Conservation (phyloP, 495 filamentous ascomycete species). For the Trypethelium eluteriae region DNA sequence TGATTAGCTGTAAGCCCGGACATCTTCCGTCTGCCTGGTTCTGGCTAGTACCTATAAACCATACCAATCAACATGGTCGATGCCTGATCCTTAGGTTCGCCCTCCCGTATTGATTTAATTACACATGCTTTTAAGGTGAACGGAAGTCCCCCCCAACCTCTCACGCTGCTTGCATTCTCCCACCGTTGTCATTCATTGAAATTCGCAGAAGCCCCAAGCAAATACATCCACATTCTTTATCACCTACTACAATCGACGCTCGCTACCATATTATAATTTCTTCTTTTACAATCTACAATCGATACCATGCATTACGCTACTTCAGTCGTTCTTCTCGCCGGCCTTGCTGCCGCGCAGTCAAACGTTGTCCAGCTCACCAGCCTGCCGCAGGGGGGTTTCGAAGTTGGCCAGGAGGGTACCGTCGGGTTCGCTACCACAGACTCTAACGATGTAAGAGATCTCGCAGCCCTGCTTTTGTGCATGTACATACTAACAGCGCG, state of each 20-base stretch:
- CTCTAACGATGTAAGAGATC: slow-evolving; percentile 19
- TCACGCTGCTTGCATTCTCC: background rate
- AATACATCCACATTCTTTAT: slow-evolving; percentile 1
- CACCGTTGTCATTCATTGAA: slow-evolving; percentile 10
- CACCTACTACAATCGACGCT: background rate
- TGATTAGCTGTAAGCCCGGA: background rate
- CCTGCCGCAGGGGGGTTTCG: slow-evolving; percentile 20
- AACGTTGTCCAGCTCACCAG: slow-evolving; percentile 25
- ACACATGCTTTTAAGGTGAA: background rate
- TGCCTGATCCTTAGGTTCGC: background rate
- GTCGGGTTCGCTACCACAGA: slow-evolving; percentile 24
- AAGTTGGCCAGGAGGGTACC: slow-evolving; percentile 17
- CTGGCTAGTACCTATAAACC: background rate
- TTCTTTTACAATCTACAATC: background rate
- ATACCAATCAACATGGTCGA: background rate
- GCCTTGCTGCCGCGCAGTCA: slow-evolving; percentile 29
- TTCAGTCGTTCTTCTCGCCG: slow-evolving; percentile 22
- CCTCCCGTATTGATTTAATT: background rate
- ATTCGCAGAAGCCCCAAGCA: background rate
- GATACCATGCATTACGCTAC: slow-evolving; percentile 3
- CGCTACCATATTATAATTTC: background rate
- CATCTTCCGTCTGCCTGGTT: background rate
- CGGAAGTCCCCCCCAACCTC: background rate
- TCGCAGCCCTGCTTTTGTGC: background rate
- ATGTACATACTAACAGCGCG: slow-evolving; percentile 12